Base-by-base conservation (phyloP, 2,329 filamentous ascomycete genomes). In the Rhexocercosporidium sp. region DNA sequence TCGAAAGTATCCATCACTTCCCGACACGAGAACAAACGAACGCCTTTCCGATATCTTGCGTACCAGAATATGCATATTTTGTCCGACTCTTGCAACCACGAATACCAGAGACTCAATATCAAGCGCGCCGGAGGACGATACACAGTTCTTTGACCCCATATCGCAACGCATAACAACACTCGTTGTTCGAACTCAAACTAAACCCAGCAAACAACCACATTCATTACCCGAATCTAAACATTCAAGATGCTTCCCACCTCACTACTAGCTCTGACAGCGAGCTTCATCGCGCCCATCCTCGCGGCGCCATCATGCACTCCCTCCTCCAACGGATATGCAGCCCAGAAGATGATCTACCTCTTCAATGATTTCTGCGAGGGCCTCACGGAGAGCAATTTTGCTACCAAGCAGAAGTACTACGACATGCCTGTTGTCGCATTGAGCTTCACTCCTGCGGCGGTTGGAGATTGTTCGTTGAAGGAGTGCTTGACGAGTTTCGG, bases 291-390 rank as follows among this genome's bases (percentile, higher is more conserved):
- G 9, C 47, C 64, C 4, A 41, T 65, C 34, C 22, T 54, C 22
- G 57, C 56, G 0, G 64, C 64, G n/a, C 37, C 56, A 39, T 51
- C 56, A 20, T 60, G 56, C 46, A 37, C 27, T 20, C 12, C 56
- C n/a, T 20, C 59, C 18, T 29, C 56, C 5, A 53, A 59, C 18
- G 64, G 56, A 1, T 65, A 65, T 39, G 46, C 64, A 6, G 22
- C 64, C 20, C 56, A 60, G 49, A 59, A 65, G 64, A 37, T 65
- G 46, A 37, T 39, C 7, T 65, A 65, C 29, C 64, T 65, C 37
- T 65, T 61, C 64, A 65, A 65, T 22, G 59, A 65, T 27, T 65
- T 65, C 49, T 65, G 64, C 39, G 37, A 47, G 16, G 14, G 44
- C 46, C 41, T 65, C 31, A 27, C 47, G 1, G 20, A 49, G 34